Percentiles rank a stretch among this genome's conserved stretches.
Conservation (phyloP, 495 filamentous ascomycete species). For the Hypomontagnella submonticulosa region DNA sequence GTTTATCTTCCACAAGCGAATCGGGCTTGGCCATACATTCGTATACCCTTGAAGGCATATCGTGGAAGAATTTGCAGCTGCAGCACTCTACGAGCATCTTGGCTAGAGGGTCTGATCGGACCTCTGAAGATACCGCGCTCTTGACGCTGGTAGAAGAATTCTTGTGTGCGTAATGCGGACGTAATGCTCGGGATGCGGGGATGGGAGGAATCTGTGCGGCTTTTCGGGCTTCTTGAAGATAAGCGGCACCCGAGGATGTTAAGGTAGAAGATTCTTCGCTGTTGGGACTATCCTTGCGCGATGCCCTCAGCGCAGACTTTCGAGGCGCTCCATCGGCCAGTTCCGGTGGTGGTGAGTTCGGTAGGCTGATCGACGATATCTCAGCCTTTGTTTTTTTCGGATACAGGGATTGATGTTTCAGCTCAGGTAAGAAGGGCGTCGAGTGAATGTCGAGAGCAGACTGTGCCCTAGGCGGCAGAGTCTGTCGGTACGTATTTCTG, state of each 20-base stretch:
- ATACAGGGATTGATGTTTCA: constrained; percentile 49
- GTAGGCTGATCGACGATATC: constrained; percentile 42
- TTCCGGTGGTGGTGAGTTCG: constrained; percentile 40
- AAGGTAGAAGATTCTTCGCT: constrained; percentile 27
- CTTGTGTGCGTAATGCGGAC: constrained; percentile 42
- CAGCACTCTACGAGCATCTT: constrained; percentile 87
- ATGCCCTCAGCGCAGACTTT: constrained; percentile 42
- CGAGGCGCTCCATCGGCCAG: constrained; percentile 32
- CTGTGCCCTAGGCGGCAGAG: constrained; percentile 39
- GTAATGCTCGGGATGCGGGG: constrained; percentile 36
- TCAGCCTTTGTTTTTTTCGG: constrained; percentile 38
- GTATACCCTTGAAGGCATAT: constrained; percentile 79
- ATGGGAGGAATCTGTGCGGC: constrained; percentile 39
- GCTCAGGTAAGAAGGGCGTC: constrained; percentile 41
- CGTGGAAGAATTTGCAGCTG: constrained; percentile 82
- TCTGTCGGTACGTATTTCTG: constrained; percentile 16
- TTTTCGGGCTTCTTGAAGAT: constrained; percentile 52
- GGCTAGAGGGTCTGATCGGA: constrained; percentile 65
- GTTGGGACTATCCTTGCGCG: constrained; percentile 39
- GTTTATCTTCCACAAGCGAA: constrained; percentile 59
- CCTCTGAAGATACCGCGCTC: constrained; percentile 19
- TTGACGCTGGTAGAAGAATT: constrained; percentile 38
- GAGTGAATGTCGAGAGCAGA: constrained; percentile 42
- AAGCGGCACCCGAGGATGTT: constrained; percentile 46
- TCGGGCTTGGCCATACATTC: constrained; percentile 76